Percentiles rank a stretch among this genome's conserved stretches.
phyloP scores from a whole-genome alignment of 1,139 yeast species.

The Candida freyschussii region DNA sequence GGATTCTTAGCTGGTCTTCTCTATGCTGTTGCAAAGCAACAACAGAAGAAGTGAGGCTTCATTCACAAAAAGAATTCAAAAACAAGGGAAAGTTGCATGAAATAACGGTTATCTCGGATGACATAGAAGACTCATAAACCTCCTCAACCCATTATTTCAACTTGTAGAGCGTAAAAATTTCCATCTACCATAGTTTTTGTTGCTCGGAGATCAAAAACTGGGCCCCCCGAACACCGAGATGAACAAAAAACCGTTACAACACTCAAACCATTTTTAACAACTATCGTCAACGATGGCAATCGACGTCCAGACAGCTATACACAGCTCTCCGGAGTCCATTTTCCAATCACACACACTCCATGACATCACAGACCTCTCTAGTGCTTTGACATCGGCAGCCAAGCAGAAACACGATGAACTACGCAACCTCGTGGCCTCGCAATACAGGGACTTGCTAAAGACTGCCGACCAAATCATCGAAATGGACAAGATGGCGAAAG shows the following conservation, averaged over 20 bases:
- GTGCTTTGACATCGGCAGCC: slow-evolving; percentile 7
- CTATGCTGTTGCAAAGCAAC: slow-evolving; percentile 92
- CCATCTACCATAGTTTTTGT: too few species aligned
- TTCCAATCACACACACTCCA: slow-evolving; percentile 7
- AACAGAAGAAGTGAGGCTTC: slow-evolving; percentile 46
- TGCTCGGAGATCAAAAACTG: too few species aligned
- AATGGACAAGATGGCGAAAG: slow-evolving; percentile 41
- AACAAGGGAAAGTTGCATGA: too few species aligned
- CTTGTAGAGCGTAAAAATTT: too few species aligned
- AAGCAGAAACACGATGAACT: slow-evolving; percentile 37
- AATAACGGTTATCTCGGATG: too few species aligned
- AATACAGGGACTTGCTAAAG: slow-evolving; percentile 60
- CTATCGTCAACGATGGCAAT: slow-evolving; percentile 3
- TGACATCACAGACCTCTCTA: slow-evolving; percentile 12
- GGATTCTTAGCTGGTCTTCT: slow-evolving; percentile 95
- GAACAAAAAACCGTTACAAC: neutral
- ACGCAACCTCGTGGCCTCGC: slow-evolving; percentile 55
- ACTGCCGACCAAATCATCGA: slow-evolving; percentile 64
- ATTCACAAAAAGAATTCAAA: too few species aligned
- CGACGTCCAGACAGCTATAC: slow-evolving; percentile 4
- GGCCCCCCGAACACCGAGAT: slow-evolving; percentile 1
- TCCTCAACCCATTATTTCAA: too few species aligned
- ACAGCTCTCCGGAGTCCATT: slow-evolving; percentile 2
- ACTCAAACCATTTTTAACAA: neutral
- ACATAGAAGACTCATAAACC: too few species aligned